Evolutionary conservation across 1,139 yeast genomes (phyloP), one percentile per base, ranked within the genome.

Genomic region (Kluyveromyces marxianus): DNA sequence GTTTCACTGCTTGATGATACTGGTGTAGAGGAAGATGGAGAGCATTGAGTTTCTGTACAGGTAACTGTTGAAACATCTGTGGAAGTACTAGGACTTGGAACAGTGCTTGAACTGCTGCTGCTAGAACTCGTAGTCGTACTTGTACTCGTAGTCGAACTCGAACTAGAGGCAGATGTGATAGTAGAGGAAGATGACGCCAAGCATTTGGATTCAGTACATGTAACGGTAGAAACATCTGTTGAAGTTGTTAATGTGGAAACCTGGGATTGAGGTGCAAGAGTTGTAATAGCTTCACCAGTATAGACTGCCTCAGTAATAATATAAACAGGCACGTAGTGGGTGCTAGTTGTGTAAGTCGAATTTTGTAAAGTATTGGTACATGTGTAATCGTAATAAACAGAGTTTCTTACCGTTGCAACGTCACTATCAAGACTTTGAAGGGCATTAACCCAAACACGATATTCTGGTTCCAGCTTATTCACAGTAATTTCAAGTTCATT

Each of bases 361-460:
- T 53, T 54, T 32, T 51, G 44, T 25, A 44, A 41, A 10, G 60
- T 55, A 32, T 56, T 55, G 37, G 59, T 48, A 47, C 69, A 66
- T 2, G 60, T 51, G 34, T 54, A 55, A 7, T 51, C 51, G 25
- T 55, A 39, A 28, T 44, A 46, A 25, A 60, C 45, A n/a, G 50
- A 53, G 42, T 62, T 62, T 25, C 48, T 47, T 27, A 60, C 43
- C 4, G 54, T 54, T 29, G 55, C 56, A 10, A 36, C 39, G 14
- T 57, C 59, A 2, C 36, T 49, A 6, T 51, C 49, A 8, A 59
- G 44, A 6, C 44, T 35, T 47, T 61, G 65, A n/a, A 59, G 41
- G 7, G 57, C 64, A 43, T 62, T 60, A 8, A 59, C 51, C 57
- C 60, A 60, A 7, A 62, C 37, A 39, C 50, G 51, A 26, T 55